phyloP scores from a whole-genome alignment of 169 alveolate species.

The Plasmodium vinckei region DNA sequence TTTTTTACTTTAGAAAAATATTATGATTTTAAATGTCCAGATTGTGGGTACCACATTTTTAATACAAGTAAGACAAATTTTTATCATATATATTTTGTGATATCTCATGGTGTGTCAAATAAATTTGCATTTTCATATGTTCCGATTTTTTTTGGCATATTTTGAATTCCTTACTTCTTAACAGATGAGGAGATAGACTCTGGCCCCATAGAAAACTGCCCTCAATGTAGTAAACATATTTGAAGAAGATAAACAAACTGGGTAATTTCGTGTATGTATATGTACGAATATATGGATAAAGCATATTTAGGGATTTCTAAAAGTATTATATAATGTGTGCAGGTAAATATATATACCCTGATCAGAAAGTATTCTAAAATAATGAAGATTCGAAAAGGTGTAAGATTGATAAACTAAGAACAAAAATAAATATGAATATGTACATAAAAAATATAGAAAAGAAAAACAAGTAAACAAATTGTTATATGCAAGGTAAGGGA shows the following conservation, averaged over 20 bases:
- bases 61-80: conserved; percentile 18
- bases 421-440: conserved; percentile 23
- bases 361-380: conserved; percentile 12
- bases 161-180: no score
- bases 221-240: no score
- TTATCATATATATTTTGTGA: no score
- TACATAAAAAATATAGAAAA: conserved; percentile 51
- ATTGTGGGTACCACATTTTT: conserved; percentile 56
- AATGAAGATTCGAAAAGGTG: conserved; percentile 6
- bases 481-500: conserved; percentile 12
- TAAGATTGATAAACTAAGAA: conserved; percentile 24
- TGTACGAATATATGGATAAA: no score
- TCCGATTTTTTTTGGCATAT: no score
- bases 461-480: conserved; percentile 31
- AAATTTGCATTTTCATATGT: no score
- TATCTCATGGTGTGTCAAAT: no score
- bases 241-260: no score
- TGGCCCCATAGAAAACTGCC: no score
- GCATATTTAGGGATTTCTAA: neutral
- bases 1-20: conserved; percentile 30
- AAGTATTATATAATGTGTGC: conserved; percentile 4
- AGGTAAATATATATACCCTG: conserved; percentile 16
- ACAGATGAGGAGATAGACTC: no score
- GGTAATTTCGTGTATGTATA: no score
- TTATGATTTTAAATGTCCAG: conserved; percentile 49